Conservation (phyloP, 2,329 filamentous ascomycete genomes). For the Scopulariopsis brevicaulis region DNA sequence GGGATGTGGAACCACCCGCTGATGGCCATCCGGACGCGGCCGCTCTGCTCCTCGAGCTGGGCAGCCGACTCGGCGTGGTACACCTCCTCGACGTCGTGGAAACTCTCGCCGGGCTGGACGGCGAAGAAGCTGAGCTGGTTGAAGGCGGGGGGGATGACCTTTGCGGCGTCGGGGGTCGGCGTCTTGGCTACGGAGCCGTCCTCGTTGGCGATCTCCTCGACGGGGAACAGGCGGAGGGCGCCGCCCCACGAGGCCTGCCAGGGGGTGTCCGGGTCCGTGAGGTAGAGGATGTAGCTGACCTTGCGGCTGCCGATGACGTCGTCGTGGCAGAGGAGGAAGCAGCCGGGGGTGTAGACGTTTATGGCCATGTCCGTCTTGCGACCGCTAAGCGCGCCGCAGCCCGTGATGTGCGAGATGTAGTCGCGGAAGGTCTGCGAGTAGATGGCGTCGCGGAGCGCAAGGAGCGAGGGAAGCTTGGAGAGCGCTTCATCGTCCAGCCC, state of each 20-base stretch:
- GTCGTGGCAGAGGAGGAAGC: constrained; percentile 92
- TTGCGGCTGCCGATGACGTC: constrained; percentile 96
- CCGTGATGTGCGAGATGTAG: constrained; percentile 79
- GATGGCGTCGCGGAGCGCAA: constrained; percentile 83
- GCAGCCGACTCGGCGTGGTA: constrained; percentile 56
- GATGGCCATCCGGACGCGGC: constrained; percentile 88
- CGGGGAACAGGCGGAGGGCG: constrained; percentile 77
- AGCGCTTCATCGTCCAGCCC: constrained; percentile 81
- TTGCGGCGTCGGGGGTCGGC: constrained; percentile 64
- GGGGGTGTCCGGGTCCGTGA: constrained; percentile 80
- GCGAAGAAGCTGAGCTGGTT: constrained; percentile 98
- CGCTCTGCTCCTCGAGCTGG: constrained; percentile 56
- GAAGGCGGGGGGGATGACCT: constrained; percentile 87
- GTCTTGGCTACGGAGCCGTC: constrained; percentile 69
- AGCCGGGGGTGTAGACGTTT: constrained; percentile 95
- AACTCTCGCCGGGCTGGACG: constrained; percentile 96
- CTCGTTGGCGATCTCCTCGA: constrained; percentile 44
- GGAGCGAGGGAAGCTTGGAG: constrained; percentile 76
- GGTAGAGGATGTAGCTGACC: constrained; percentile 93
- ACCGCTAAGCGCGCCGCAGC: constrained; percentile 77
- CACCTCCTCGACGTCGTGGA: constrained; percentile 97
- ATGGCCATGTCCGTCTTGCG: constrained; percentile 98
- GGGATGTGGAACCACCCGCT: constrained; percentile 99
- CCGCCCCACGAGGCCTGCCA: constrained; percentile 94
- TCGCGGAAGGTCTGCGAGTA: constrained; percentile 85